Conservation (phyloP, 139 green algal genomes). For the Zygnema circumcarinatum region DNA sequence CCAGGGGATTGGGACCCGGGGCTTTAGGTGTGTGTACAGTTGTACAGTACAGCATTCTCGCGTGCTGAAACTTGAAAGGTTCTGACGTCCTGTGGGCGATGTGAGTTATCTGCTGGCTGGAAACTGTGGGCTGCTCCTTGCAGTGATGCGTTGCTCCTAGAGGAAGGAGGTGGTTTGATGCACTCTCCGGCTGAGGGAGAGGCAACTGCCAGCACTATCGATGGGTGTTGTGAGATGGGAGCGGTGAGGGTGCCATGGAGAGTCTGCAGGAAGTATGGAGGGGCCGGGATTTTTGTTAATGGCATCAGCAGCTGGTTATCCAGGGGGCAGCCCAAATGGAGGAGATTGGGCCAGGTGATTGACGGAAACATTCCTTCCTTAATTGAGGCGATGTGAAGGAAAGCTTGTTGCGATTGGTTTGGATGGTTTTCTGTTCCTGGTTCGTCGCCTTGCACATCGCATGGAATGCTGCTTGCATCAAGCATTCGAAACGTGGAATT, state of each 20-base stretch:
- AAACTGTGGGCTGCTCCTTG: not conserved
- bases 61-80: too few species aligned
- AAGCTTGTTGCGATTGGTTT: too few species aligned
- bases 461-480: too few species aligned
- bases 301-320: not conserved
- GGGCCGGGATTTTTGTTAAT: too few species aligned
- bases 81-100: too few species aligned
- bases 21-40: too few species aligned
- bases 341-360: not conserved
- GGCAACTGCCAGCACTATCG: not conserved
- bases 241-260: not conserved
- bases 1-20: not conserved
- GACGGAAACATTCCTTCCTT: not conserved
- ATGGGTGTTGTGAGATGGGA: not conserved
- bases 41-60: too few species aligned
- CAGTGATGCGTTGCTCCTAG: constrained; percentile 28
- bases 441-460: too few species aligned
- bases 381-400: not conserved
- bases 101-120: not conserved
- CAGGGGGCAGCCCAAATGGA: not conserved
- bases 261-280: not conserved
- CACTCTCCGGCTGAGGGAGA: not conserved
- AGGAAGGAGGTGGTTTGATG: not conserved
- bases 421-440: too few species aligned
- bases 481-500: too few species aligned